Evolutionary conservation across 768 basidiomycete species (phyloP), one percentile per base, ranked within the genome.

Genomic region (Tylopilus sp.): DNA sequence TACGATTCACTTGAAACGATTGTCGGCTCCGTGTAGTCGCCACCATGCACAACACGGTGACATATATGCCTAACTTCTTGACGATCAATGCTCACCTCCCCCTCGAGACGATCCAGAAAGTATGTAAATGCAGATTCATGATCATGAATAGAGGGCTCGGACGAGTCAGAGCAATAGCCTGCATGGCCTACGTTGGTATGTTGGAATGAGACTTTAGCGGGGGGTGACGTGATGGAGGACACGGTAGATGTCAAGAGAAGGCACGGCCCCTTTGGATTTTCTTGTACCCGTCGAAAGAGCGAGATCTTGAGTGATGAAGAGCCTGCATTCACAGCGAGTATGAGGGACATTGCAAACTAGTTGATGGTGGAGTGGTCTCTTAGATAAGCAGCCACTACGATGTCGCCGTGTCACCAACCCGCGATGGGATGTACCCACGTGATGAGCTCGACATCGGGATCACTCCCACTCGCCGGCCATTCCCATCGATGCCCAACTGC

Each of bases 1-100:
- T 82, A 85, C 30, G 88, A 82, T 48, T 85, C 76, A 33, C 84
- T 74, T 36, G 78, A 82, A 53, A 97, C 82, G 33, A 81, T 52
- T 19, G 92, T 82, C 0, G 91, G 87, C 26, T 82, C 76, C n/a
- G 73, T 72, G 59, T 86, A 89, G 41, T 84, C 80, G 3, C 92
- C 93, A 4, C 94, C 94, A 59, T 96, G 94, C 2, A 97, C 94
- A 38, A 94, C 86, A 33, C 85, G 80, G 64, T 89, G 87, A 58
- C 86, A 85, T n/a, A 87, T 73, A 53, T 82, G 72, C 7, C 63
- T 67, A 55, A 91, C 79, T 6, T 74, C 58, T 19, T 63, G 61
- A 5, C 61, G 59, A 50, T 81, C 74, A 38, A 84, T 73, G 40
- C 71, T 69, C 1, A 71, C 69, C 21, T 77, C 74, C 7, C 63